Percentiles rank a stretch among this genome's conserved stretches.
Conservation (phyloP, 768 basidiomycete species). For the Russula virescens region DNA sequence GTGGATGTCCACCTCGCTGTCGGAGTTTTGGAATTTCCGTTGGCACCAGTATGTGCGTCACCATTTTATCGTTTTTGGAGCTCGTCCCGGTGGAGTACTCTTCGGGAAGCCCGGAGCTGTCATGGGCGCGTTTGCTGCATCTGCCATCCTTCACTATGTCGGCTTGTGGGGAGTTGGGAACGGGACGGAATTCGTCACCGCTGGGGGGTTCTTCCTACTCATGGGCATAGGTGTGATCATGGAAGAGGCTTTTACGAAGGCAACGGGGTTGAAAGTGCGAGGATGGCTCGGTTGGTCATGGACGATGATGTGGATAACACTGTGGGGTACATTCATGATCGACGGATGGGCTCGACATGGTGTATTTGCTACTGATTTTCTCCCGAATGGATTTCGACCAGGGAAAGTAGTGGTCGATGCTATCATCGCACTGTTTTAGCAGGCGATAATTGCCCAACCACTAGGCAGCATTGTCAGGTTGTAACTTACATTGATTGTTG, state of each 20-base stretch:
- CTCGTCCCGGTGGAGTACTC: background rate
- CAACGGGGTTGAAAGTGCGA: background rate
- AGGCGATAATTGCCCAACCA: constrained; percentile 19
- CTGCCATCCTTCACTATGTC: background rate
- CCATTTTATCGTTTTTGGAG: background rate
- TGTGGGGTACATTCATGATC: background rate
- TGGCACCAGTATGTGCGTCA: background rate
- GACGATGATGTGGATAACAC: background rate
- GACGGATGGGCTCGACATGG: background rate
- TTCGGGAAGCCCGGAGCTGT: background rate
- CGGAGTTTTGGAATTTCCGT: background rate
- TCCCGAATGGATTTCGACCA: background rate
- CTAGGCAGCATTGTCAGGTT: background rate
- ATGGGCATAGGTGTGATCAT: background rate
- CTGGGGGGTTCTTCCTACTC: background rate
- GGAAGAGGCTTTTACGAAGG: background rate
- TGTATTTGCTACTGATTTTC: background rate
- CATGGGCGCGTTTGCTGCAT: background rate
- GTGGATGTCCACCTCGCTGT: background rate
- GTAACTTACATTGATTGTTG: background rate
- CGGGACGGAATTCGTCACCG: background rate
- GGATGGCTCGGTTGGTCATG: background rate
- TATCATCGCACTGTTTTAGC: constrained; percentile 37
- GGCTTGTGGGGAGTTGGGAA: background rate
- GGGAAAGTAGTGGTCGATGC: constrained; percentile 31